These are phyloP conservation scores for Hibiscus tridactylites DNA, from an alignment of 345 rosid genomes.

Conservation along the genomic window DNA sequence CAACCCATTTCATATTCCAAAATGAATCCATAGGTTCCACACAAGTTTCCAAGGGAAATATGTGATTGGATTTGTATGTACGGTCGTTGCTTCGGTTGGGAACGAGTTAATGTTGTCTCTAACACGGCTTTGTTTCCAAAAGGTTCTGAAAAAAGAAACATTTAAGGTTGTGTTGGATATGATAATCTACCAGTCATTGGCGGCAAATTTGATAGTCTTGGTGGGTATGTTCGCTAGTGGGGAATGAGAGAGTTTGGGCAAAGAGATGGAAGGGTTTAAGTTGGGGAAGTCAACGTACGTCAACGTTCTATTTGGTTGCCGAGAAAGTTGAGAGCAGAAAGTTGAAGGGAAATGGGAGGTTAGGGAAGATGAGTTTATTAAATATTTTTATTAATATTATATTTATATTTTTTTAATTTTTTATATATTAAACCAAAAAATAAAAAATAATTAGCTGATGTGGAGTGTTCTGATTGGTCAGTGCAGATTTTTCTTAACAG, in stretches of 20 bases:
- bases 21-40: constrained; percentile 5
- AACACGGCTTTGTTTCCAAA: constrained; percentile 4
- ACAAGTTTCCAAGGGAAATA: constrained; percentile 12
- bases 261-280: constrained; percentile 7
- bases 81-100: constrained; percentile 15
- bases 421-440: no score
- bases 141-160: not conserved
- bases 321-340: no score
- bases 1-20: constrained; percentile 30
- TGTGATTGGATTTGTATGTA: constrained; percentile 31
- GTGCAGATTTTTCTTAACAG: no score
- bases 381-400: no score
- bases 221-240: constrained; percentile 13
- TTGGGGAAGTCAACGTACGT: constrained; percentile 15
- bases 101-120: constrained; percentile 14
- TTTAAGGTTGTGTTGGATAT: constrained; percentile 1
- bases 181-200: not conserved
- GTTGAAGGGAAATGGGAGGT: no score
- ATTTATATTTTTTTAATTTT: no score
- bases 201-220: not conserved
- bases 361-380: no score
- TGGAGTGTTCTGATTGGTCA: no score
- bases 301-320: not conserved
- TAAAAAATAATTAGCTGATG: no score
- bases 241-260: constrained; percentile 3